A percentile compares a stretch with the other conserved stretches of the same genome.
These are phyloP conservation scores for Sparassis latifolia DNA, from an alignment of 1,284 basidiomycete species.

Conservation along the genomic window DNA sequence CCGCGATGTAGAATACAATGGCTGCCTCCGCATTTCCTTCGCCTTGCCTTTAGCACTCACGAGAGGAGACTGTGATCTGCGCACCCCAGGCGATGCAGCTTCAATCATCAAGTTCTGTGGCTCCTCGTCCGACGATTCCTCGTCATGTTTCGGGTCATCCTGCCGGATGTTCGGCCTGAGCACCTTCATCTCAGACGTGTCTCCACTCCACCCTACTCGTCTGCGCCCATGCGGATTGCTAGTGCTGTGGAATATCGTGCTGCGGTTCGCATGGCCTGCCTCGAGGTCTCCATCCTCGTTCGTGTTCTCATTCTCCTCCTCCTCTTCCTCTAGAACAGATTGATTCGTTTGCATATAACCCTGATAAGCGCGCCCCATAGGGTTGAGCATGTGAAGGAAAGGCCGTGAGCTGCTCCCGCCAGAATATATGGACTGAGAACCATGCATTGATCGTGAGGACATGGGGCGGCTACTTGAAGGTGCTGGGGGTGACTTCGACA, in stretches of 20 bases:
- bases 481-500: conserved; percentile 4
- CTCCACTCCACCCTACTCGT: conserved; percentile 49
- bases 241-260: conserved; percentile 21
- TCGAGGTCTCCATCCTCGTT: conserved; percentile 35
- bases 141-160: conserved; percentile 49
- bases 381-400: conserved; percentile 79
- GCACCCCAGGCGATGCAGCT: conserved; percentile 34
- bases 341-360: conserved; percentile 67
- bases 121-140: conserved; percentile 69
- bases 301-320: conserved; percentile 38
- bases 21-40: conserved; percentile 18
- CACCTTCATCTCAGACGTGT: conserved; percentile 46
- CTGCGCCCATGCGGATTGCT: conserved; percentile 41
- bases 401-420: conserved; percentile 53
- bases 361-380: conserved; percentile 63
- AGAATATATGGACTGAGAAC: conserved; percentile 39
- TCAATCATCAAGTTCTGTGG: conserved; percentile 82
- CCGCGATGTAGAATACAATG: conserved; percentile 19
- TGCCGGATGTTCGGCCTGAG: conserved; percentile 62
- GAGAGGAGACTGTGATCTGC: conserved; percentile 27
- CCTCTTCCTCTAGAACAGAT: conserved; percentile 61
- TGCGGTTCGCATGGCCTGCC: conserved; percentile 33
- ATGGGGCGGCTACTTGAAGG: conserved; percentile 5
- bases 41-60: conserved; percentile 33
- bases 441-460: conserved; percentile 23